Evolutionary conservation across 2,329 filamentous ascomycete species (phyloP).

Genomic region (Xylariales sp.): DNA sequence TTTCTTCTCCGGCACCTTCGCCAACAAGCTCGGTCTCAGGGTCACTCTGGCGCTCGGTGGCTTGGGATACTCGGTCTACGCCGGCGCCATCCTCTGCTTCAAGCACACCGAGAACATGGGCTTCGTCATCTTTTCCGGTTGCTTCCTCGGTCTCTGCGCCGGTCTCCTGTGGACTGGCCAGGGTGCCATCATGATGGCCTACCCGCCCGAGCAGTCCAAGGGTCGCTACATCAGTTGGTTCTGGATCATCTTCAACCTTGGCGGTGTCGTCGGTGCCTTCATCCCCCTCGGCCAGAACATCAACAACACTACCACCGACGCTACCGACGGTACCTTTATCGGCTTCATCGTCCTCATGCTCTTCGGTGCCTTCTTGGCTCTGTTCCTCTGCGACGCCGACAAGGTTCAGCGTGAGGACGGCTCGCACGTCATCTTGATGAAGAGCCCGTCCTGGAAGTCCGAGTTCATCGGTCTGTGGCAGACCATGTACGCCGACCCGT

Average conservation of each 20-base stretch:
- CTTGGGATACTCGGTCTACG: conserved; percentile 72
- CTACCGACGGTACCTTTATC: conserved; percentile 68
- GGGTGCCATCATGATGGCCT: conserved; percentile 86
- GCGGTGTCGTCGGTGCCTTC: conserved; percentile 78
- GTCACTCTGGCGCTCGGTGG: conserved; percentile 67
- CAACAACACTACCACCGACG: conserved; percentile 44
- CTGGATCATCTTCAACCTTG: conserved; percentile 94
- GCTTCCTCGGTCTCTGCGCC: conserved; percentile 72
- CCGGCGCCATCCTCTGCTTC: conserved; percentile 66
- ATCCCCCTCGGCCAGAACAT: conserved; percentile 74
- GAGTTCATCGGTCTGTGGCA: conserved; percentile 65
- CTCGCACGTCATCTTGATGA: conserved; percentile 68
- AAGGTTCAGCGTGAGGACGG: conserved; percentile 66
- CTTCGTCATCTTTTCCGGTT: conserved; percentile 74
- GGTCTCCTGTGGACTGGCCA: conserved; percentile 80
- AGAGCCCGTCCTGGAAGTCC: conserved; percentile 70
- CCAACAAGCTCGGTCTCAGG: conserved; percentile 71
- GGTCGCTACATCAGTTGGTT: conserved; percentile 87
- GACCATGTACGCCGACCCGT: conserved; percentile 58
- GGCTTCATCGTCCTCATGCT: conserved; percentile 72
- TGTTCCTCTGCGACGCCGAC: conserved; percentile 59
- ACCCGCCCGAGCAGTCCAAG: conserved; percentile 76
- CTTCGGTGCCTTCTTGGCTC: conserved; percentile 57
- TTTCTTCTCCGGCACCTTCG: conserved; percentile 71
- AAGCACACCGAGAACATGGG: conserved; percentile 63